Evolutionary conservation across 129 eudicot species (phyloP).

Genomic region (Chrysanthemum makinoi): DNA sequence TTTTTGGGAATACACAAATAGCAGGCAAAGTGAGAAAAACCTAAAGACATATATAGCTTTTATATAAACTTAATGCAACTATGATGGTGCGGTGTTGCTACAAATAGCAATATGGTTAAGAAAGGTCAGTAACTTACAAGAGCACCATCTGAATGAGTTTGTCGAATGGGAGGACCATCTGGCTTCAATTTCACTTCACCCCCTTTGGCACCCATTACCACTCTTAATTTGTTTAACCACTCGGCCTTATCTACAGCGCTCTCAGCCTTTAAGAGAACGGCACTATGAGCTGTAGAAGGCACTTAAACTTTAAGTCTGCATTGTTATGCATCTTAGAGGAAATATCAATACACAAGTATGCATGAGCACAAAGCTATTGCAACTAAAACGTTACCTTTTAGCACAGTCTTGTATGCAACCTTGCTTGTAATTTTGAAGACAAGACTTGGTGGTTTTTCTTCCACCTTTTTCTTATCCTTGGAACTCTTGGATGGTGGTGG

Average conservation of each 20-base stretch:
- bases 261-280: conserved; percentile 93
- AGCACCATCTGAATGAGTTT: conserved; percentile 93
- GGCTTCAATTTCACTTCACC: conserved; percentile 69
- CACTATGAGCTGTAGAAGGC: conserved; percentile 84
- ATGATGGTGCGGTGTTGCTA: neutral
- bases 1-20: neutral
- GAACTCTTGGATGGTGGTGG: conserved; percentile 85
- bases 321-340: conserved; percentile 23
- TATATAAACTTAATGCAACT: neutral
- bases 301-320: conserved; percentile 24
- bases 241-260: conserved; percentile 83
- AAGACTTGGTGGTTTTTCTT: conserved; percentile 66
- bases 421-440: conserved; percentile 82
- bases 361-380: neutral
- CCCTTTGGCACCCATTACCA: conserved; percentile 67
- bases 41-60: neutral
- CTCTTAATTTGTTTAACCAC: conserved; percentile 79
- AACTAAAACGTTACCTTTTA: conserved; percentile 58
- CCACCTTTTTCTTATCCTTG: conserved; percentile 90
- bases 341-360: conserved; percentile 10
- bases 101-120: neutral
- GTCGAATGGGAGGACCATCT: conserved; percentile 79
- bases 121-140: conserved; percentile 50
- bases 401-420: conserved; percentile 91
- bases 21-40: neutral